Evolutionary conservation across 164 flowering plant species (phyloP), one percentile per base, ranked within the genome.

Genomic region (Piper betle): DNA sequence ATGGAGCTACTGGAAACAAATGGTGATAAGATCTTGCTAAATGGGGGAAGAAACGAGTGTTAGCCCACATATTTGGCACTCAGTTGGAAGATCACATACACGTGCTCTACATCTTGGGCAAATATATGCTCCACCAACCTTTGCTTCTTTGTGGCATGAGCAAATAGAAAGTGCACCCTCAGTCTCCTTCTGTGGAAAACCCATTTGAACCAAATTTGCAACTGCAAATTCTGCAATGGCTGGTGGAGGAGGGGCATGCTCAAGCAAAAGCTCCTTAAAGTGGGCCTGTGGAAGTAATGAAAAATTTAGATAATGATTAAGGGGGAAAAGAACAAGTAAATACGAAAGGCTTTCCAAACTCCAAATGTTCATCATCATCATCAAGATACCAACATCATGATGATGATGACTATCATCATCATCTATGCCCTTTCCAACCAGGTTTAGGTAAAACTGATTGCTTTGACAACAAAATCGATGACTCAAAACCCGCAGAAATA

Each of bases 91-190:
- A 57, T 93, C 96, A 70, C 97, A 93, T 0, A 90, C 85, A 46
- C 97, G 85, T 52, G 96, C 88, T 76, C 90, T 93, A 79, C 98
- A 93, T 76, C 96, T 81, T 53, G 98, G 97, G 77, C 97, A 90
- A 56, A 85, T 93, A 75, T 84, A 93, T 15, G 94, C 97, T 52
- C 87, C 97, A 69, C 94, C 98, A 72, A 76, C 77, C 66, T 87
- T 89, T 63, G 88, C 88, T 79, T 86, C 94, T 77, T 80, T 84
- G 68, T 93, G 98, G 65, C 97, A 93, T 37, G 90, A 77, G 73
- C 98, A 90, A n/a, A 93, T 86, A 46, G 97, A 80, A 20, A 90
- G 70, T 38, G 85, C 84, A 66, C 87, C 85, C 74, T 93, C 98
- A 39, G 92, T 96, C 56, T 87, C 94, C 75, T 96, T 80, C 74